Percentiles rank a stretch among this genome's conserved stretches.
Conservation (phyloP, 331 rosid species). For the Rosa hybrid region DNA sequence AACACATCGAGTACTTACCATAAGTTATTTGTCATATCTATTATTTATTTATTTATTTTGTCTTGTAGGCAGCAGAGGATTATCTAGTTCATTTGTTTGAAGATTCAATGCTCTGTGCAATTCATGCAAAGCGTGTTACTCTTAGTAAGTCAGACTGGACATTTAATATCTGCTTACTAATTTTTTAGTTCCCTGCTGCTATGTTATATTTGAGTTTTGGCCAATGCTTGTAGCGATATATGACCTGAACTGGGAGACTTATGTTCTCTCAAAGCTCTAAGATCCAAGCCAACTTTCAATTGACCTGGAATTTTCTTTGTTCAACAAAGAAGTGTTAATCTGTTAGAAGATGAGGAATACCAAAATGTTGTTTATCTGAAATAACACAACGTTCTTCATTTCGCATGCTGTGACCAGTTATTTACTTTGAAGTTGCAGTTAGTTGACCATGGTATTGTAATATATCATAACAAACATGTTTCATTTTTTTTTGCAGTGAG, state of each 20-base stretch:
- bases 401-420: neutral
- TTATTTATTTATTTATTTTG: neutral
- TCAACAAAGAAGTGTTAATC: neutral
- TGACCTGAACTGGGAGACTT: neutral
- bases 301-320: neutral
- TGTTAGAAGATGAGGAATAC: neutral
- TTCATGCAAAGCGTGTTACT: slow-evolving; percentile 86
- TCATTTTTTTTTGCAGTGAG: slow-evolving; percentile 61
- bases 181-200: neutral
- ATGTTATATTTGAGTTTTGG: neutral
- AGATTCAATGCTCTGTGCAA: slow-evolving; percentile 77
- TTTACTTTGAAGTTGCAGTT: neutral
- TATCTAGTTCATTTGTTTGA: slow-evolving; percentile 65
- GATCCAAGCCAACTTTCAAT: neutral
- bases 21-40: neutral
- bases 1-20: neutral
- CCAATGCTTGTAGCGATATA: slow-evolving; percentile 1
- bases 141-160: slow-evolving; percentile 64
- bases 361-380: neutral
- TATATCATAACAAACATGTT: slow-evolving; percentile 5
- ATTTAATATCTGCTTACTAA: neutral
- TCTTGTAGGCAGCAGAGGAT: slow-evolving; percentile 78
- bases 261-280: neutral
- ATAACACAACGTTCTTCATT: neutral
- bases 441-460: neutral